Evolutionary conservation across 768 basidiomycete genomes (phyloP).

Genomic region (Rhizopogon vesiculosus): DNA sequence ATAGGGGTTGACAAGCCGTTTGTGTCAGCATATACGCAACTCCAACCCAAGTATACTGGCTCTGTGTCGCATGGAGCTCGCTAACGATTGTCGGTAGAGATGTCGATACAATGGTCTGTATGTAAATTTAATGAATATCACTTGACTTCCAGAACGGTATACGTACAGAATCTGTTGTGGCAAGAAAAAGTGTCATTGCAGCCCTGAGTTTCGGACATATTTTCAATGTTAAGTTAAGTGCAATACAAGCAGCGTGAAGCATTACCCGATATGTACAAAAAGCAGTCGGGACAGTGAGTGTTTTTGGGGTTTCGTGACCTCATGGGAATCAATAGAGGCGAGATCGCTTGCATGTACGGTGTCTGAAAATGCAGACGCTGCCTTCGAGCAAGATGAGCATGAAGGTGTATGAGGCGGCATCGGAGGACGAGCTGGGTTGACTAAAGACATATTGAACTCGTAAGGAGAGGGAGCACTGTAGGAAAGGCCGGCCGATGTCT

Average conservation of each 20-base stretch:
- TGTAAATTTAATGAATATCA: slow-evolving; percentile 4
- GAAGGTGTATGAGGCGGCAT: slow-evolving; percentile 1
- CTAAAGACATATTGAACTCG: neutral
- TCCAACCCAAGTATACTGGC: slow-evolving; percentile 83
- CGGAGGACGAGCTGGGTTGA: neutral
- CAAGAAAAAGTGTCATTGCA: slow-evolving; percentile 76
- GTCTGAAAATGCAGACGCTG: slow-evolving; percentile 9
- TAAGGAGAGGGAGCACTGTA: neutral
- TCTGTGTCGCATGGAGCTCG: slow-evolving; percentile 61
- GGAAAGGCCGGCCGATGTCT: slow-evolving; percentile 1
- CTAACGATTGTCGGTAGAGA: slow-evolving; percentile 76
- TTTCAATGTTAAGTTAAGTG: slow-evolving; percentile 8
- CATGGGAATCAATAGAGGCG: slow-evolving; percentile 16
- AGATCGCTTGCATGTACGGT: slow-evolving; percentile 16
- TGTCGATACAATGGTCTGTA: slow-evolving; percentile 72
- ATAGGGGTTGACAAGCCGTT: slow-evolving; percentile 80
- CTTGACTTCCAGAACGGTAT: slow-evolving; percentile 1
- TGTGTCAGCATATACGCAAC: slow-evolving; percentile 84
- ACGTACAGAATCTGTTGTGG: slow-evolving; percentile 80
- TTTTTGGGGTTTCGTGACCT: slow-evolving; percentile 5
- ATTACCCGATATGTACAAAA: slow-evolving; percentile 66
- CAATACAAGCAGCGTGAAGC: neutral
- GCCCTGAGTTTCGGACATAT: slow-evolving; percentile 40
- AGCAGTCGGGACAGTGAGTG: slow-evolving; percentile 57
- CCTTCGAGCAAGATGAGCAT: slow-evolving; percentile 12